Base-by-base conservation (phyloP, 331 rosid species). In the Spiraea crenata region DNA sequence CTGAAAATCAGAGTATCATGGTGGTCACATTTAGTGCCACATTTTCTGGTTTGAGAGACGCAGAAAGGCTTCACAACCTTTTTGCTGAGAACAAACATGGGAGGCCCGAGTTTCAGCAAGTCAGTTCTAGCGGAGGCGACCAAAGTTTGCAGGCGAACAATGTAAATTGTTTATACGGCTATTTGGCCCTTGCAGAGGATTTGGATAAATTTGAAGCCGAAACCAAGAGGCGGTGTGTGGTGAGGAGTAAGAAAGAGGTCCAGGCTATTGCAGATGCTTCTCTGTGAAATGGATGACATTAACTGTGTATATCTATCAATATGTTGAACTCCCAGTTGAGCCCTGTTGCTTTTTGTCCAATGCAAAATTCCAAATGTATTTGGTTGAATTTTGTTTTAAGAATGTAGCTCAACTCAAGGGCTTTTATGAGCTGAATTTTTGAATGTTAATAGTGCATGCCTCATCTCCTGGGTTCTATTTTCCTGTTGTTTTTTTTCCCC, bases 181-280 rank as follows among this genome's bases (percentile, higher is more conserved):
- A 80, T 71, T 15, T 71, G 35, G 87, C 82, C 45, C 59, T 65
- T 7, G 82, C 79, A 6, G 79, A 65, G 25, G 87, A 83, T 65
- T 74, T 77, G 35, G 82, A 74, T 57, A 71, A 80, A 67, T 74
- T 83, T 12, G 85, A 83, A 66, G 66, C 57, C 20, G 71, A 77
- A 56, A 71, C 59, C 63, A 74, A 74, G 51, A 76, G 69, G n/a
- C 51, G 77, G 47, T 58, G 67, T 54, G 62, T 70, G 57, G 77
- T 83, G 74, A 74, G 34, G 73, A 82, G 80, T 77, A 77, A 39
- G 77, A 83, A 73, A 52, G 82, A 83, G 37, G 79, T 83, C 12
- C 83, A 64, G 59, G 82, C 69, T 37, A 67, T 73, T 68, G 80
- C 74, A 3, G 35, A 50, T 63, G 70, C 68, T 57, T 40, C 45